Percentiles rank a stretch among this genome's conserved stretches.
phyloP scores from a whole-genome alignment of 495 filamentous ascomycete genomes.

The Penicillium mononematosum region DNA sequence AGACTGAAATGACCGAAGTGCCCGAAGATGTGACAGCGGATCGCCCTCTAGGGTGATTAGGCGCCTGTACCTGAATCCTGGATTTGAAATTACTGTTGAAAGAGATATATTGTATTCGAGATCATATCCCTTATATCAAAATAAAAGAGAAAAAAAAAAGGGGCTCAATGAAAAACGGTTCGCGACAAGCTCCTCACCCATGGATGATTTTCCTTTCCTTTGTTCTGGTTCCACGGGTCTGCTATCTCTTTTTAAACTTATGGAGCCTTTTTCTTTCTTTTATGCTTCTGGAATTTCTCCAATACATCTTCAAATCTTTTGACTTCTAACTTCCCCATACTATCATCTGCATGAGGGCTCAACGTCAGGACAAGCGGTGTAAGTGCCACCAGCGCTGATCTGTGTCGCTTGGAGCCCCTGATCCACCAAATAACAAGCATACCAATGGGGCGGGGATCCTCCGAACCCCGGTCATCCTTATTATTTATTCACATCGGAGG shows the following conservation, averaged over 20 bases:
- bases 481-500: constrained; percentile 11
- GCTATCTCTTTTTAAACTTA: background rate
- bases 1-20: constrained; percentile 26
- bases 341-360: constrained; percentile 11
- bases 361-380: constrained; percentile 31
- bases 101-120: background rate
- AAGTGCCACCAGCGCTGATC: constrained; percentile 29
- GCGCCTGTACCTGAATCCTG: constrained; percentile 33
- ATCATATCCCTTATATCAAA: background rate
- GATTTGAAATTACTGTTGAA: background rate
- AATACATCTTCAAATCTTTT: background rate
- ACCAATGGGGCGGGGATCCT: constrained; percentile 29
- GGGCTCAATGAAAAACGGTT: constrained; percentile 14
- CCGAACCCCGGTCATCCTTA: constrained; percentile 17
- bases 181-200: constrained; percentile 12
- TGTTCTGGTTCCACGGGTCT: constrained; percentile 15
- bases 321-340: background rate
- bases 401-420: constrained; percentile 28
- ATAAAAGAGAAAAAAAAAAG: background rate
- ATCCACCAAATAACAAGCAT: constrained; percentile 37
- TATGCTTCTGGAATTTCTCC: constrained; percentile 4
- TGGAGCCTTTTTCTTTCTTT: background rate
- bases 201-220: constrained; percentile 3
- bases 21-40: constrained; percentile 44
- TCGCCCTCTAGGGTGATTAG: constrained; percentile 30